A percentile compares a stretch with the other conserved stretches of the same genome.
These are phyloP conservation scores for Cephalotrichum gorgonifer DNA, from an alignment of 2,329 filamentous ascomycete species.

Conservation along the genomic window DNA sequence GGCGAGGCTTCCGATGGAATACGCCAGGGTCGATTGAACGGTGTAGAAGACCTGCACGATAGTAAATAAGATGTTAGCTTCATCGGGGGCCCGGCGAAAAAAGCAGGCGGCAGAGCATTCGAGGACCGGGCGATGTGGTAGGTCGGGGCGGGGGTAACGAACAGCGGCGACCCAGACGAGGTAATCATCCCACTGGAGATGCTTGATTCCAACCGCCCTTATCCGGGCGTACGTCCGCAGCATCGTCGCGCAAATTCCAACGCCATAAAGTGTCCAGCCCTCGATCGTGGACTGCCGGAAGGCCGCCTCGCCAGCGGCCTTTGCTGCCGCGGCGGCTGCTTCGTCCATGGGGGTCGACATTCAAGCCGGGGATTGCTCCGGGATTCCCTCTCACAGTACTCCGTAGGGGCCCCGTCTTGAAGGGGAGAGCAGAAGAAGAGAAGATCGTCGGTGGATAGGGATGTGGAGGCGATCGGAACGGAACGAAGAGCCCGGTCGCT, in stretches of 20 bases:
- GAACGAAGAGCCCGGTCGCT: not conserved
- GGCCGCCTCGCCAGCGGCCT: conserved; percentile 1
- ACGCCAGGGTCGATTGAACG: not conserved
- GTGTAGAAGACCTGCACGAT: not conserved
- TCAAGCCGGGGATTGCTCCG: not conserved
- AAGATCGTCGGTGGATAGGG: not conserved
- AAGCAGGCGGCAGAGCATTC: no score
- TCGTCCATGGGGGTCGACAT: not conserved
- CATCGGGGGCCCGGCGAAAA: not conserved
- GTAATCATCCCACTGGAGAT: conserved; percentile 18
- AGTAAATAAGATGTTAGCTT: not conserved
- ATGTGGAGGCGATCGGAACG: not conserved
- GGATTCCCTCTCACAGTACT: not conserved
- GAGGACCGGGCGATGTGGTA: not conserved
- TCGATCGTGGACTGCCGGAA: conserved; percentile 11
- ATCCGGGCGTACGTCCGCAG: conserved; percentile 19
- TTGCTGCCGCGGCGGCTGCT: not conserved
- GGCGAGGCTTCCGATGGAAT: not conserved
- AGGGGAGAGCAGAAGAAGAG: no score
- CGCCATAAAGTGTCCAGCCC: conserved; percentile 17
- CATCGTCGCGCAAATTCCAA: conserved; percentile 15
- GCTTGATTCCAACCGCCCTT: conserved; percentile 12
- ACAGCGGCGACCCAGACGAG: conserved; percentile 14
- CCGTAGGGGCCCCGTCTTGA: no score
- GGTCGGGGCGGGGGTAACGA: not conserved